A percentile compares a stretch with the other conserved stretches of the same genome.
These are phyloP conservation scores for Pinus taeda DNA, from an alignment of 75 land plant species.

Conservation along the genomic window DNA sequence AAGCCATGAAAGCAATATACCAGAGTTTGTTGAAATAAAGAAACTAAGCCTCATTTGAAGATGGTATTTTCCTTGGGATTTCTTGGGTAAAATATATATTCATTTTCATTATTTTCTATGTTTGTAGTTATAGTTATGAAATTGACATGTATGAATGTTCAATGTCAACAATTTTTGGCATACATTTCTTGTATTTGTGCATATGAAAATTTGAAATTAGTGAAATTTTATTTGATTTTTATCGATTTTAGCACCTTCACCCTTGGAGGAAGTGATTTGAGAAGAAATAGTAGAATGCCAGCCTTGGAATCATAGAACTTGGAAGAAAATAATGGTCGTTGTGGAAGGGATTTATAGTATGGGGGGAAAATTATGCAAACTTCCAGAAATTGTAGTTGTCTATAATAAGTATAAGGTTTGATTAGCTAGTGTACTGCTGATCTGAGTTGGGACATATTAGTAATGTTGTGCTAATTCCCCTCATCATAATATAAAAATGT, in stretches of 20 bases:
- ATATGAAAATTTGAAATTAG: neutral
- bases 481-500: too few species aligned
- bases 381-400: constrained; percentile 81
- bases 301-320: constrained; percentile 91
- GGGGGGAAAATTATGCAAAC: constrained; percentile 94
- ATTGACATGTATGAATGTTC: too few species aligned
- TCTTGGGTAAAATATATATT: too few species aligned
- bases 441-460: too few species aligned
- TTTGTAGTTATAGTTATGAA: too few species aligned
- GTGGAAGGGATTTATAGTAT: constrained; percentile 97
- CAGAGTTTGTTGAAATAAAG: too few species aligned
- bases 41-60: too few species aligned
- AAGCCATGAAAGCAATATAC: too few species aligned
- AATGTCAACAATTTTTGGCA: neutral
- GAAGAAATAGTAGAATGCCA: constrained; percentile 90
- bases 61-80: too few species aligned
- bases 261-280: constrained; percentile 87
- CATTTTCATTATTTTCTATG: too few species aligned
- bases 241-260: constrained; percentile 57
- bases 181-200: neutral
- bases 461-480: too few species aligned
- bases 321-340: constrained; percentile 94
- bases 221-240: neutral
- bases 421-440: neutral
- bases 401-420: constrained; percentile 93